phyloP scores from a whole-genome alignment of 2,329 filamentous ascomycete species.

The Corynespora cassiicola region DNA sequence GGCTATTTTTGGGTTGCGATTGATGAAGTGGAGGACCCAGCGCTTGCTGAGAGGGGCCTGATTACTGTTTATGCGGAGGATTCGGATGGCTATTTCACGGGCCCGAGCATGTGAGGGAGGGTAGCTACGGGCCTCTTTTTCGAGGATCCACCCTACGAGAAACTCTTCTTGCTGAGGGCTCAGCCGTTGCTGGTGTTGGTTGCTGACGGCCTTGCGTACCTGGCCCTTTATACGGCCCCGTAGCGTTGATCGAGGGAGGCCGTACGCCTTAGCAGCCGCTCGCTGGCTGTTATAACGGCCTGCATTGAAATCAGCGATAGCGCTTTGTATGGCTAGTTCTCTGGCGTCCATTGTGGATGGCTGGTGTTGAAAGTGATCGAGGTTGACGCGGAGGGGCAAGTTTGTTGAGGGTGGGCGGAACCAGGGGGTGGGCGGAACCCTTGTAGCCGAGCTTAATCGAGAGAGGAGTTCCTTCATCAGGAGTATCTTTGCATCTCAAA shows the following conservation, averaged over 20 bases:
- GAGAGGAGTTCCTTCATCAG: no score
- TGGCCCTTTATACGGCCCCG: constrained; percentile 6
- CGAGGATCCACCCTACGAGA: constrained; percentile 23
- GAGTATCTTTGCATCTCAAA: no score
- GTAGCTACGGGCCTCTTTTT: constrained; percentile 16
- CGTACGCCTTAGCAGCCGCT: constrained; percentile 10
- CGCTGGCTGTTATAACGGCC: constrained; percentile 15
- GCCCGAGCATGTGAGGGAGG: constrained; percentile 15
- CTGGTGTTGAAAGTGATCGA: constrained; percentile 3
- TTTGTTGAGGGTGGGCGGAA: constrained; percentile 10
- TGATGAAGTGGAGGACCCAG: constrained; percentile 18
- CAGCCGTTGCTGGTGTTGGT: constrained; percentile 20
- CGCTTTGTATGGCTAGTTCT: constrained; percentile 12
- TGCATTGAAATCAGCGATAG: constrained; percentile 15
- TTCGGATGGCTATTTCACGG: constrained; percentile 19
- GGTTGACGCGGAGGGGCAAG: neutral
- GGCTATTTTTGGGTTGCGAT: constrained; percentile 15
- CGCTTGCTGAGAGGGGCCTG: constrained; percentile 12
- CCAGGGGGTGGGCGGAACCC: constrained; percentile 9
- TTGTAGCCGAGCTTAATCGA: no score
- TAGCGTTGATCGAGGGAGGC: constrained; percentile 8
- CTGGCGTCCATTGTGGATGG: constrained; percentile 11
- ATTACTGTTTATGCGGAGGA: constrained; percentile 18
- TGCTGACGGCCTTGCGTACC: constrained; percentile 7
- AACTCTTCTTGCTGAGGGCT: constrained; percentile 19